Evolutionary conservation across 352 stramenopile genomes (phyloP).

Genomic region (Globisporangium cylindrosporum): DNA sequence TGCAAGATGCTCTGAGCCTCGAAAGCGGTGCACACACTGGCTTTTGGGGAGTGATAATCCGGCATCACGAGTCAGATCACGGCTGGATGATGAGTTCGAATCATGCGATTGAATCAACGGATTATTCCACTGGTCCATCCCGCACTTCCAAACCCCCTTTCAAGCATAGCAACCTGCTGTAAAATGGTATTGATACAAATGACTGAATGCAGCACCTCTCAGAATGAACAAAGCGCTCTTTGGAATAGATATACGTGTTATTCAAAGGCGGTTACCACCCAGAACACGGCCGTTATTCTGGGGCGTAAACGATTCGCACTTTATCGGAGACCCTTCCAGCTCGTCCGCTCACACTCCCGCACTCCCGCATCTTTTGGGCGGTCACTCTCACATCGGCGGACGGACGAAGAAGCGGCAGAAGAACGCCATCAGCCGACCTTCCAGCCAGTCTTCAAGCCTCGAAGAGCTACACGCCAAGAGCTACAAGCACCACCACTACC

Average conservation of each 20-base stretch:
- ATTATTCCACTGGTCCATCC: not conserved
- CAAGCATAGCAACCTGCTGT: not conserved
- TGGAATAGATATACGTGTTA: not conserved
- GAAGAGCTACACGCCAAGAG: not conserved
- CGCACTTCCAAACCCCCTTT: not conserved
- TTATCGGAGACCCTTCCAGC: not conserved
- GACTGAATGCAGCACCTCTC: not conserved
- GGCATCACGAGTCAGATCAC: not conserved
- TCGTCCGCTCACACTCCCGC: too few relatives aligned
- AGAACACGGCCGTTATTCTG: not conserved
- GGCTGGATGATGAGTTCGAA: not conserved
- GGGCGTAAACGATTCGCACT: not conserved
- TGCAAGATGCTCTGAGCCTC: not conserved
- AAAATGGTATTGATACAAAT: not conserved
- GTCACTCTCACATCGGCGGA: slow-evolving; percentile 9
- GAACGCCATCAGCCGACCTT: not conserved
- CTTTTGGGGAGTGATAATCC: not conserved
- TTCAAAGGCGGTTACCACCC: not conserved
- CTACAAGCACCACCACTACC: not conserved
- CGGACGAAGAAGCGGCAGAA: not conserved
- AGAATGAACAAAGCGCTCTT: not conserved
- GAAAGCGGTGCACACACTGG: too few relatives aligned
- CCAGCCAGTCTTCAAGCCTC: not conserved
- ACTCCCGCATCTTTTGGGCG: not conserved
- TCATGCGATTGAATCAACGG: not conserved